Conservation (phyloP, 768 basidiomycete genomes). For the Collybiopsis confluens region DNA sequence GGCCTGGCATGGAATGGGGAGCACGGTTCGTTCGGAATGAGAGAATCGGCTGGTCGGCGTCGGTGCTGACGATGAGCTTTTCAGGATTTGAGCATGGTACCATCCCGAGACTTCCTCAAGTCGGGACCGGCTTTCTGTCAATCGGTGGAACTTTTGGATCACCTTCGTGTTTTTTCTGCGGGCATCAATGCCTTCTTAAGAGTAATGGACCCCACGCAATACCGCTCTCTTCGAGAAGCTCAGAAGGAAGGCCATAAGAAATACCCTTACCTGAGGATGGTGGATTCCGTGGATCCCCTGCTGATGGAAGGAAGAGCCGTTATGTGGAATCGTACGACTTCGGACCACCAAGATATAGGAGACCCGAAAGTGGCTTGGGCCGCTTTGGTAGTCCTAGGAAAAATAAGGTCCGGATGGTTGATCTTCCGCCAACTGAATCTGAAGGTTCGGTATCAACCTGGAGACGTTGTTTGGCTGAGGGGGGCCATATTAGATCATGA, state of each 20-base stretch:
- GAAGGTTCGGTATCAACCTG: not conserved
- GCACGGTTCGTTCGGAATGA: not conserved
- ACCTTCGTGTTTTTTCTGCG: not conserved
- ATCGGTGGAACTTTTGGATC: not conserved
- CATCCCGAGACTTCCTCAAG: not conserved
- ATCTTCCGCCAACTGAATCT: not conserved
- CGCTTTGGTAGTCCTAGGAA: not conserved
- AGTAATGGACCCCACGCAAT: not conserved
- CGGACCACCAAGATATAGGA: not conserved
- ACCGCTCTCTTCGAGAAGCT: not conserved
- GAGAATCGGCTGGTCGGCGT: no score
- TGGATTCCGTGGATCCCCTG: not conserved
- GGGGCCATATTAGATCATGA: slow-evolving; percentile 3
- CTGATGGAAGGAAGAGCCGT: slow-evolving; percentile 4
- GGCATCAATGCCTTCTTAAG: not conserved
- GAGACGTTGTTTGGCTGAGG: not conserved
- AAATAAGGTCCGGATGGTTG: not conserved
- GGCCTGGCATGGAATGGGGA: not conserved
- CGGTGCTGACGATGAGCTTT: not conserved
- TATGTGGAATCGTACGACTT: not conserved
- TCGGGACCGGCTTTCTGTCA: not conserved
- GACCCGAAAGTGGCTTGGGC: not conserved
- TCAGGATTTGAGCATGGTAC: not conserved
- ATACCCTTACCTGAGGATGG: not conserved
- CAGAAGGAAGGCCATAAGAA: not conserved